phyloP scores from a whole-genome alignment of 108 stramenopile species.

The Fragilariopsis cylindrus region DNA sequence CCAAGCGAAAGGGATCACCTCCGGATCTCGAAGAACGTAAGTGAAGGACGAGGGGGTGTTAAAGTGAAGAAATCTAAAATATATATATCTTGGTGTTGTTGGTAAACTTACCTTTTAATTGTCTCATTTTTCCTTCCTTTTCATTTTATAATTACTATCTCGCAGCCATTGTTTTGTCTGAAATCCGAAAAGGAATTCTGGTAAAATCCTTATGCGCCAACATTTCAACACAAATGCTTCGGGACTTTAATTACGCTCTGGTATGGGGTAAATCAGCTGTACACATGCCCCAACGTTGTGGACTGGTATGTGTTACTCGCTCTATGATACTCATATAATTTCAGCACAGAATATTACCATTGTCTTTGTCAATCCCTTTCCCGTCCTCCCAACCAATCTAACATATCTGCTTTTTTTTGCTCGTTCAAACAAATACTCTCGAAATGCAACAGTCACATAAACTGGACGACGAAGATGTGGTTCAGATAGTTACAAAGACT shows the following conservation, averaged over 20 bases:
- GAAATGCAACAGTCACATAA: slow-evolving; percentile 43
- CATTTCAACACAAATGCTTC: slow-evolving; percentile 81
- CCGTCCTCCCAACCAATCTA: too few relatives aligned
- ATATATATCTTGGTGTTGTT: too few relatives aligned
- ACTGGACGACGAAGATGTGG: slow-evolving; percentile 97
- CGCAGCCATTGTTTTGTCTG: slow-evolving; percentile 88
- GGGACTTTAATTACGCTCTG: slow-evolving; percentile 98
- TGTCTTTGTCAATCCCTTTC: too few relatives aligned
- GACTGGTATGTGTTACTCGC: slow-evolving; percentile 41
- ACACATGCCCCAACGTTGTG: slow-evolving; percentile 96
- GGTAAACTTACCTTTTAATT: neutral
- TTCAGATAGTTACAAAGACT: slow-evolving; percentile 97
- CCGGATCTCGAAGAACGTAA: slow-evolving; percentile 93
- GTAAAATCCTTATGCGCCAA: slow-evolving; percentile 78
- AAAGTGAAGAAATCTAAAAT: too few relatives aligned
- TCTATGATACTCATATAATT: neutral
- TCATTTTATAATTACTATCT: neutral
- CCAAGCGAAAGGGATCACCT: slow-evolving; percentile 91
- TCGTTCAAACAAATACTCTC: too few relatives aligned
- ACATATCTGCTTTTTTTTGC: too few relatives aligned
- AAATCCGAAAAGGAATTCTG: slow-evolving; percentile 85
- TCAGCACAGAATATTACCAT: too few relatives aligned
- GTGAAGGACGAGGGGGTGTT: neutral
- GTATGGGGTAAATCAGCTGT: slow-evolving; percentile 98
- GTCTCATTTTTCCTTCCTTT: slow-evolving; percentile 2